Conservation (phyloP, 116 monocot species). For the Iris pallida region DNA sequence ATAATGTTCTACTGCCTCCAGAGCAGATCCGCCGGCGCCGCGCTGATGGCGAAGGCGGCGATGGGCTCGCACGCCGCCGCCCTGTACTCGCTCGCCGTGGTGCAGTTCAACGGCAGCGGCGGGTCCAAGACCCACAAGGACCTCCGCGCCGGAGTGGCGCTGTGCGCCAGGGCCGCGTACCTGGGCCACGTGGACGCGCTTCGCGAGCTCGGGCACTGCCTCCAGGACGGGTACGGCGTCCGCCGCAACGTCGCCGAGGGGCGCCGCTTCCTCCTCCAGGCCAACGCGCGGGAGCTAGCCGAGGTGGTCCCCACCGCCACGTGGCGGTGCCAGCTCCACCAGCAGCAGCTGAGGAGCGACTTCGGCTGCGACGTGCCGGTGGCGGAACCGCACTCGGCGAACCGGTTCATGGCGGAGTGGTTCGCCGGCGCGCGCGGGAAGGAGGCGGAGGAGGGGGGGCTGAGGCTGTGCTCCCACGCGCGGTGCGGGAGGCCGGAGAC, state of each 20-base stretch:
- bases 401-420: conserved; percentile 46
- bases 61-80: conserved; percentile 39
- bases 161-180: conserved; percentile 36
- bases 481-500: conserved; percentile 52
- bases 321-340: neutral
- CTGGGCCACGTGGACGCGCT: conserved; percentile 53
- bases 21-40: conserved; percentile 30
- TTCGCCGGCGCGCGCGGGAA: neutral
- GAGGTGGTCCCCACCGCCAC: conserved; percentile 4
- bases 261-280: conserved; percentile 38
- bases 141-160: conserved; percentile 43
- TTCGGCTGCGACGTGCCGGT: conserved; percentile 20
- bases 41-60: conserved; percentile 42
- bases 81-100: conserved; percentile 39
- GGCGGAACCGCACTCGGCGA: conserved; percentile 28
- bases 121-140: conserved; percentile 36
- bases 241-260: conserved; percentile 38
- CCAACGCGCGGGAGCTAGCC: no score
- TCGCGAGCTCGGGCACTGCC: conserved; percentile 63
- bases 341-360: conserved; percentile 24
- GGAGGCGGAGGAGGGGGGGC: conserved; percentile 5
- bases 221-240: no score
- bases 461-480: conserved; percentile 38
- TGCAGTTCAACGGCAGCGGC: conserved; percentile 10
- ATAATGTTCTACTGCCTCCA: conserved; percentile 23